Conservation (phyloP, 1,139 yeast species). For the Saccharomyces hybrid region DNA sequence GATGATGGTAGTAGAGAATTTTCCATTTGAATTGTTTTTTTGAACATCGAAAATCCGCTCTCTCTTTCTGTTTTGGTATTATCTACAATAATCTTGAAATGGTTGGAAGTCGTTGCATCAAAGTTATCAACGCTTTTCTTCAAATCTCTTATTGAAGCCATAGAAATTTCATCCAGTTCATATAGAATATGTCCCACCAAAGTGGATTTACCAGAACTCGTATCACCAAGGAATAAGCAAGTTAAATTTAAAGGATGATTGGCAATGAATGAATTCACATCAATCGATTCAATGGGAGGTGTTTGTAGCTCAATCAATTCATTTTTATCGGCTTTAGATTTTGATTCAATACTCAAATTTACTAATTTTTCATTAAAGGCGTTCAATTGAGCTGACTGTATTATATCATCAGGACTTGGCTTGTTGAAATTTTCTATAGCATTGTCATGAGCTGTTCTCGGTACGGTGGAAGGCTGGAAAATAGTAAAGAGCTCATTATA, state of each 20-base stretch:
- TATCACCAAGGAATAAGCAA: conserved; percentile 69
- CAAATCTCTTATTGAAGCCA: conserved; percentile 60
- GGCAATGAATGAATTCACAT: conserved; percentile 8
- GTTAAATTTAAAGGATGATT: conserved; percentile 59
- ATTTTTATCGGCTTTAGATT: background rate
- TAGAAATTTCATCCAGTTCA: conserved; percentile 65
- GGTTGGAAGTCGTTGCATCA: conserved; percentile 79
- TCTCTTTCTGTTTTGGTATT: conserved; percentile 69
- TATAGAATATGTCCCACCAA: conserved; percentile 72
- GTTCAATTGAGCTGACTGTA: conserved; percentile 52
- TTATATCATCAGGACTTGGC: conserved; percentile 81
- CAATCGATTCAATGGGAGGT: conserved; percentile 3
- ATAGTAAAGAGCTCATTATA: conserved; percentile 17
- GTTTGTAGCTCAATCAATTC: conserved; percentile 1
- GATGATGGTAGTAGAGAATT: conserved; percentile 25
- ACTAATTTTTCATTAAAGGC: conserved; percentile 38
- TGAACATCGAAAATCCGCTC: conserved; percentile 72
- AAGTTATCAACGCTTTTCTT: conserved; percentile 63
- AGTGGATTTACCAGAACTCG: conserved; percentile 89
- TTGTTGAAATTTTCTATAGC: conserved; percentile 50
- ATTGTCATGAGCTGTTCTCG: conserved; percentile 30
- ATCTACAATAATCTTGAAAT: conserved; percentile 86
- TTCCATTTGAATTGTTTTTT: conserved; percentile 39
- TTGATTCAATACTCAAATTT: conserved; percentile 7
- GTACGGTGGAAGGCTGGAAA: conserved; percentile 18